These are phyloP conservation scores for Reutealis trisperma DNA, from an alignment of 345 rosid species.

Conservation along the genomic window DNA sequence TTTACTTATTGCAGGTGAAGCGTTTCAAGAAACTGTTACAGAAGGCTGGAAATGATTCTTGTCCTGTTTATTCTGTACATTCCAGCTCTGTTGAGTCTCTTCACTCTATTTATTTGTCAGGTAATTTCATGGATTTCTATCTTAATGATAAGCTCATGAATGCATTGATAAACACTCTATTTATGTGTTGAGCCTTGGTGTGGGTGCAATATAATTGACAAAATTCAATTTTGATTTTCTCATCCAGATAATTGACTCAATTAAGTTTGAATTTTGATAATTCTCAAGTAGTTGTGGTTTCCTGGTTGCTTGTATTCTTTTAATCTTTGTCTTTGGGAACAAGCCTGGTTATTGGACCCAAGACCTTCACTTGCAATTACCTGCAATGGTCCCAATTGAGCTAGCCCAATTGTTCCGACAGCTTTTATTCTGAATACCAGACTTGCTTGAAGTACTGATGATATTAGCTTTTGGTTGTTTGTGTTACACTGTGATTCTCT, in stretches of 20 bases:
- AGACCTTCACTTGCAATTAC: background rate
- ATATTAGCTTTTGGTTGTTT: too few species aligned
- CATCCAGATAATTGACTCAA: background rate
- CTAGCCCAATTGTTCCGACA: background rate
- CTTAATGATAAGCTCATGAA: background rate
- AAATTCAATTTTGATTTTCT: background rate
- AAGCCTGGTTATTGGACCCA: background rate
- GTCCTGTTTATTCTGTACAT: constrained; percentile 55
- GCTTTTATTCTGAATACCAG: background rate
- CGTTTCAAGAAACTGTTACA: constrained; percentile 68
- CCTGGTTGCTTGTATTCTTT: background rate
- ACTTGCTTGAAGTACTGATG: background rate
- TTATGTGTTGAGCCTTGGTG: background rate
- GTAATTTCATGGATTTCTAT: constrained; percentile 47
- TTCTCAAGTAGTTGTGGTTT: background rate
- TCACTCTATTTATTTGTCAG: constrained; percentile 47
- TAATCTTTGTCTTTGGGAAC: background rate
- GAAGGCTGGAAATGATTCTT: constrained; percentile 68
- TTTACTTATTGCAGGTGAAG: constrained; percentile 57
- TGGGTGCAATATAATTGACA: background rate
- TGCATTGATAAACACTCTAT: background rate
- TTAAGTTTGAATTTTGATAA: background rate
- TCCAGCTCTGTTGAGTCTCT: constrained; percentile 52
- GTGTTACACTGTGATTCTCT: background rate
- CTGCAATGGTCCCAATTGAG: background rate